Conservation (phyloP, 1,139 yeast genomes). For the Pichia sp. region DNA sequence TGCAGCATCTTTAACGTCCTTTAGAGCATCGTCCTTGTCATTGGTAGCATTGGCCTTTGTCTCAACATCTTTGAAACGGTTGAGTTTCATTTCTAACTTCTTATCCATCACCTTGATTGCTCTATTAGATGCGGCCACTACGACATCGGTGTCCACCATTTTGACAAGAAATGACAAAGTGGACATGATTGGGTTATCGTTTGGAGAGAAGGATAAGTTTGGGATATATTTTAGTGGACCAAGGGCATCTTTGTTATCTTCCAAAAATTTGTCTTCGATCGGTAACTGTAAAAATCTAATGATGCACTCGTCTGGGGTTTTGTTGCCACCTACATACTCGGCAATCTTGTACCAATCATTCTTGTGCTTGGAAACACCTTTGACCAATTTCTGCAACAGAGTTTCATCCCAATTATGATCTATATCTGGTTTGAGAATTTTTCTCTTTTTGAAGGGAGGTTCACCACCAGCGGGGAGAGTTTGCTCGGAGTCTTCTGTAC, state of each 20-base stretch:
- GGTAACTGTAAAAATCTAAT: constrained; percentile 75
- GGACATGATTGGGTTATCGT: constrained; percentile 89
- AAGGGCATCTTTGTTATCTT: constrained; percentile 42
- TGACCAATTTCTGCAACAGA: constrained; percentile 54
- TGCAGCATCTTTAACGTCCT: constrained; percentile 43
- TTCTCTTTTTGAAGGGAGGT: constrained; percentile 39
- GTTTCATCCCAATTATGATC: constrained; percentile 61
- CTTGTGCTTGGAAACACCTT: constrained; percentile 55
- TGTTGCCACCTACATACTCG: constrained; percentile 52
- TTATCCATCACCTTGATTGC: constrained; percentile 60
- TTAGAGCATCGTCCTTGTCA: constrained; percentile 19
- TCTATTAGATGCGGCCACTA: constrained; percentile 71
- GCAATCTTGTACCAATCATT: constrained; percentile 79
- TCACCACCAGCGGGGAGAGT: constrained; percentile 5
- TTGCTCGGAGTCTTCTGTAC: not conserved
- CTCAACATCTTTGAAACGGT: constrained; percentile 23
- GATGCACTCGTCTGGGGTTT: constrained; percentile 78
- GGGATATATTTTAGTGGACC: constrained; percentile 83
- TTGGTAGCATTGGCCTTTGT: constrained; percentile 3
- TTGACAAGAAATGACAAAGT: constrained; percentile 84
- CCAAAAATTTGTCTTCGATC: constrained; percentile 68
- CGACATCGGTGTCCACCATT: constrained; percentile 80
- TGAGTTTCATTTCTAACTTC: constrained; percentile 39
- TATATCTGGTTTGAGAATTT: constrained; percentile 34
- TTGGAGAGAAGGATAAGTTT: constrained; percentile 74